Percentiles rank a stretch among this genome's conserved stretches.
Evolutionary conservation across 2,329 filamentous ascomycete genomes (phyloP).

Genomic region (Stagonosporopsis rhizophila): DNA sequence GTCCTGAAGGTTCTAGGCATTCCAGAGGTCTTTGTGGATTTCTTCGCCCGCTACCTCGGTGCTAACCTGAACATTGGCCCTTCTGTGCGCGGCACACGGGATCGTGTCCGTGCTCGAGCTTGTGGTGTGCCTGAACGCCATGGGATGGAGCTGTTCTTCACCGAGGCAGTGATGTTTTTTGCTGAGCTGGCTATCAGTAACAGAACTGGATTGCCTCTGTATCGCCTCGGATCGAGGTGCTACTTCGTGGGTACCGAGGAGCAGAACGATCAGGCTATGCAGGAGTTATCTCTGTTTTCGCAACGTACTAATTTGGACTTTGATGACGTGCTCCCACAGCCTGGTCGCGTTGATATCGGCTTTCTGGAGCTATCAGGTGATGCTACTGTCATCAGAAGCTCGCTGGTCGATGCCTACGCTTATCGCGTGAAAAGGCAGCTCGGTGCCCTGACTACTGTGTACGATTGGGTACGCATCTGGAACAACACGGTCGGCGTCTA

Average conservation of each 20-base stretch:
- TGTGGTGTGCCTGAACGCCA: slow-evolving; percentile 34
- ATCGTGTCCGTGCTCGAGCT: slow-evolving; percentile 26
- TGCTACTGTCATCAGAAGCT: slow-evolving; percentile 18
- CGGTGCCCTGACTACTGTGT: slow-evolving; percentile 23
- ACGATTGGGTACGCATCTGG: slow-evolving; percentile 41
- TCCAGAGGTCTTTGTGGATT: slow-evolving; percentile 61
- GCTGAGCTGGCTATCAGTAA: slow-evolving; percentile 33
- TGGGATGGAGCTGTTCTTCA: slow-evolving; percentile 33
- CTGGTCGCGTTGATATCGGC: slow-evolving; percentile 21
- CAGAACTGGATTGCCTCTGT: slow-evolving; percentile 29
- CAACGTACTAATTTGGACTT: slow-evolving; percentile 26
- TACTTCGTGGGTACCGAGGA: slow-evolving; percentile 34
- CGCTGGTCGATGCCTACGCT: slow-evolving; percentile 27
- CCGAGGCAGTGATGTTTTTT: slow-evolving; percentile 39
- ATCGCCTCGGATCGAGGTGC: slow-evolving; percentile 32
- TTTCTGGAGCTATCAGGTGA: slow-evolving; percentile 12
- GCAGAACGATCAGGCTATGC: slow-evolving; percentile 11
- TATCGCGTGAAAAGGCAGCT: slow-evolving; percentile 32
- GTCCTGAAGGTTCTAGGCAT: slow-evolving; percentile 67
- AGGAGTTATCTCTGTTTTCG: slow-evolving; percentile 24
- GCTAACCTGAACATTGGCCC: slow-evolving; percentile 36
- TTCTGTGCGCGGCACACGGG: slow-evolving; percentile 25
- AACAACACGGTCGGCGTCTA: slow-evolving; percentile 37
- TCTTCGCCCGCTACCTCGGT: slow-evolving; percentile 62
- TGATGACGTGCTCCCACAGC: not conserved